Evolutionary conservation across 2,329 filamentous ascomycete genomes (phyloP).

Genomic region (Fusarium buxicola): DNA sequence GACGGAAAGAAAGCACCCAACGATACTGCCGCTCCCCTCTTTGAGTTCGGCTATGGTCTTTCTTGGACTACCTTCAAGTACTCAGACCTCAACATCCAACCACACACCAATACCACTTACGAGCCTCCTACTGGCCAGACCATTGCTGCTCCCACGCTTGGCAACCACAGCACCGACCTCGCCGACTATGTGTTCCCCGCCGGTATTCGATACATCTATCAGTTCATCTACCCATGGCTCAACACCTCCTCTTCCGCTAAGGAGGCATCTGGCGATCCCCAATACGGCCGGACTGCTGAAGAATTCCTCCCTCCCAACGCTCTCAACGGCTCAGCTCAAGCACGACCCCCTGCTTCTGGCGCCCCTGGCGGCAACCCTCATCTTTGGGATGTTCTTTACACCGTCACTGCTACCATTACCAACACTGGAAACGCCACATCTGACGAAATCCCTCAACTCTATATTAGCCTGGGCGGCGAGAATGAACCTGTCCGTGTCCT

Average conservation of each 20-base stretch:
- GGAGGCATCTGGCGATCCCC: slow-evolving; percentile 66
- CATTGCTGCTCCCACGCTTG: slow-evolving; percentile 71
- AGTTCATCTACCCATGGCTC: slow-evolving; percentile 78
- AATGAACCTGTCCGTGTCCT: slow-evolving; percentile 75
- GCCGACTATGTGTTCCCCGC: slow-evolving; percentile 77
- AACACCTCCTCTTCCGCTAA: slow-evolving; percentile 70
- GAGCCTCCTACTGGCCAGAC: slow-evolving; percentile 71
- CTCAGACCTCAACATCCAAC: slow-evolving; percentile 71
- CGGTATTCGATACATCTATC: slow-evolving; percentile 61
- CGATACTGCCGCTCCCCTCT: slow-evolving; percentile 68
- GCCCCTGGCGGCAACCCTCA: slow-evolving; percentile 72
- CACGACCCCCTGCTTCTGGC: slow-evolving; percentile 62
- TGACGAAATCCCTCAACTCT: slow-evolving; percentile 81
- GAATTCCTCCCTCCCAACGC: slow-evolving; percentile 71
- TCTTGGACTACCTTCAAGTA: slow-evolving; percentile 85
- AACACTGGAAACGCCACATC: slow-evolving; percentile 76
- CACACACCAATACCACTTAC: slow-evolving; percentile 64
- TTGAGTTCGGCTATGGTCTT: slow-evolving; percentile 84
- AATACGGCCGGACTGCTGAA: slow-evolving; percentile 69
- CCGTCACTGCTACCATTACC: slow-evolving; percentile 73
- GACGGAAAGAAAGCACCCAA: slow-evolving; percentile 29
- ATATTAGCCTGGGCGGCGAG: slow-evolving; percentile 83
- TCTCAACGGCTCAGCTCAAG: slow-evolving; percentile 66
- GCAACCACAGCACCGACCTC: slow-evolving; percentile 71
- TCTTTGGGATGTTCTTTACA: slow-evolving; percentile 78